A percentile compares a stretch with the other conserved stretches of the same genome.
phyloP scores from a whole-genome alignment of 768 basidiomycete genomes.

The Harrya chromipes region DNA sequence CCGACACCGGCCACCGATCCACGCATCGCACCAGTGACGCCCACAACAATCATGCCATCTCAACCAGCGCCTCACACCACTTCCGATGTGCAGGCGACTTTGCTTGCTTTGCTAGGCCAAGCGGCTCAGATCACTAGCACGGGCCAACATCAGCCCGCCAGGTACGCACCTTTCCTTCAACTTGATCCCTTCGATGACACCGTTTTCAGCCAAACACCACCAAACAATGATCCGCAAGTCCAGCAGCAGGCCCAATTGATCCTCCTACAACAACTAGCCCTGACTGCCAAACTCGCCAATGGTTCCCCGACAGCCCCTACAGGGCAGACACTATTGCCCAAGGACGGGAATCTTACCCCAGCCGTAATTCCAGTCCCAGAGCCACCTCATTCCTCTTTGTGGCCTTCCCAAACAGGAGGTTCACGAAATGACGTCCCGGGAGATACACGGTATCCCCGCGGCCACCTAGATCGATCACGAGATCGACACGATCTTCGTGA shows the following conservation, averaged over 20 bases:
- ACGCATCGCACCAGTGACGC: slow-evolving; percentile 35
- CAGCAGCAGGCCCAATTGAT: slow-evolving; percentile 57
- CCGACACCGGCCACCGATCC: slow-evolving; percentile 36
- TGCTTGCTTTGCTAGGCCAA: slow-evolving; percentile 68
- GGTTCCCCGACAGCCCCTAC: slow-evolving; percentile 24
- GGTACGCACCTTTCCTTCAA: slow-evolving; percentile 35
- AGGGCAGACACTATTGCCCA: slow-evolving; percentile 29
- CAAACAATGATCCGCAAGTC: slow-evolving; percentile 50
- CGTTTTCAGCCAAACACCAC: slow-evolving; percentile 52
- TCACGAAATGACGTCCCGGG: slow-evolving; percentile 34
- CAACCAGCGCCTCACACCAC: slow-evolving; percentile 26
- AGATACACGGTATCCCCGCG: slow-evolving; percentile 37
- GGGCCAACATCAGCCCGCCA: slow-evolving; percentile 22
- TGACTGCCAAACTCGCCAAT: slow-evolving; percentile 47
- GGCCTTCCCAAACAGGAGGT: background rate
- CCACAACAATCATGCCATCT: slow-evolving; percentile 25
- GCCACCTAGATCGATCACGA: slow-evolving; percentile 42
- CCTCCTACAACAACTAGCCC: slow-evolving; percentile 73
- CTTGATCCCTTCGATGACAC: slow-evolving; percentile 2
- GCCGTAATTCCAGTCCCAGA: slow-evolving; percentile 11
- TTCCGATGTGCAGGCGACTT: slow-evolving; percentile 52
- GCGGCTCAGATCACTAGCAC: slow-evolving; percentile 55
- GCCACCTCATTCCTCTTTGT: slow-evolving; percentile 16
- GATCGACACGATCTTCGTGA: no score
- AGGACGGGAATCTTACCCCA: background rate